Percentiles rank a stretch among this genome's conserved stretches.
Evolutionary conservation across 352 stramenopile genomes (phyloP).

Genomic region (Pythium rishiriense): DNA sequence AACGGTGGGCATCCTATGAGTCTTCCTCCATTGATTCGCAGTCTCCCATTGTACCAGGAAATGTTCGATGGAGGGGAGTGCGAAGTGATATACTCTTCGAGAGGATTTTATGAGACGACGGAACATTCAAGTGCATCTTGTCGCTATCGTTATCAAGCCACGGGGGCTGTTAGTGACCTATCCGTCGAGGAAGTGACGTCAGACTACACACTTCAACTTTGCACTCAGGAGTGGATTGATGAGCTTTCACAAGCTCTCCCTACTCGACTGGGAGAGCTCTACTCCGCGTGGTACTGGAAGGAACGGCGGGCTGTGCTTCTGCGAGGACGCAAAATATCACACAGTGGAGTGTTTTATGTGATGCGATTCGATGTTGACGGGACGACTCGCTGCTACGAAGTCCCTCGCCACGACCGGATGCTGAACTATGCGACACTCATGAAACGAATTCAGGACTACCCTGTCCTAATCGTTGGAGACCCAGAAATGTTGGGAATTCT

Average conservation of each 20-base stretch:
- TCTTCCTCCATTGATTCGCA: slow-evolving; percentile 39
- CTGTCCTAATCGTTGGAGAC: slow-evolving; percentile 28
- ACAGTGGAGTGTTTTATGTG: slow-evolving; percentile 26
- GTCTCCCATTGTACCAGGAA: slow-evolving; percentile 30
- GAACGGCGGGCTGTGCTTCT: slow-evolving; percentile 43
- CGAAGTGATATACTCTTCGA: slow-evolving; percentile 38
- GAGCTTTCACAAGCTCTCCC: slow-evolving; percentile 29
- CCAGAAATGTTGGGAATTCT: slow-evolving; percentile 21
- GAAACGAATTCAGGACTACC: slow-evolving; percentile 20
- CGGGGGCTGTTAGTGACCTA: slow-evolving; percentile 22
- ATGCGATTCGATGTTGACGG: slow-evolving; percentile 21
- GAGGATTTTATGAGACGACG: slow-evolving; percentile 36
- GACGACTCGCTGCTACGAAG: slow-evolving; percentile 32
- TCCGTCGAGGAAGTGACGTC: slow-evolving; percentile 35
- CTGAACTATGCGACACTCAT: slow-evolving; percentile 24
- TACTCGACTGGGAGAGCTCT: slow-evolving; percentile 30
- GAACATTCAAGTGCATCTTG: slow-evolving; percentile 19
- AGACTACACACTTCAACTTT: slow-evolving; percentile 36
- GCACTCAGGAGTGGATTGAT: slow-evolving; percentile 30
- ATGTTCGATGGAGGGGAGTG: slow-evolving; percentile 57
- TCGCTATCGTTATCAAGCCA: slow-evolving; percentile 41
- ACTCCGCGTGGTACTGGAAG: slow-evolving; percentile 58
- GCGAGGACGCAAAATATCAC: slow-evolving; percentile 7
- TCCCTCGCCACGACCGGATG: slow-evolving; percentile 32
- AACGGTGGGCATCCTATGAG: slow-evolving; percentile 42